Percentiles rank a stretch among this genome's conserved stretches.
These are phyloP conservation scores for Patellaria atrata DNA, from an alignment of 495 filamentous ascomycete genomes.

Conservation along the genomic window DNA sequence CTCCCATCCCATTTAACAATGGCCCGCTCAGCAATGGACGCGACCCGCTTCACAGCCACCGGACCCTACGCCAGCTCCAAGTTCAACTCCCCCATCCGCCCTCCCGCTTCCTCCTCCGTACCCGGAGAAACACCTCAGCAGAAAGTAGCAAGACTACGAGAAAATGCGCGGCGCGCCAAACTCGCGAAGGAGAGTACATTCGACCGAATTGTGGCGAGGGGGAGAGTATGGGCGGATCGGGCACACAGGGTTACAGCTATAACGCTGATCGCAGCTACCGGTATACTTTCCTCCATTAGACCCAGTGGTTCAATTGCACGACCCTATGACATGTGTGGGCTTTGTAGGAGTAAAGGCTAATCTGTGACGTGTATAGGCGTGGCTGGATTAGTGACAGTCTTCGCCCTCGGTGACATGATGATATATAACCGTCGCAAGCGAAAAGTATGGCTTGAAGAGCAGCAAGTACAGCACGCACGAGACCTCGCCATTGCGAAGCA, in stretches of 20 bases:
- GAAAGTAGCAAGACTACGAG: constrained; percentile 75
- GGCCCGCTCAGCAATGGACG: constrained; percentile 80
- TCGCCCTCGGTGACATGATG: constrained; percentile 75
- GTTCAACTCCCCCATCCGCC: constrained; percentile 21
- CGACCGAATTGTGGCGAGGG: constrained; percentile 53
- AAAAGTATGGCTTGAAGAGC: constrained; percentile 21
- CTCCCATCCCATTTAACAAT: constrained; percentile 26
- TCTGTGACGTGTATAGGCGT: constrained; percentile 37
- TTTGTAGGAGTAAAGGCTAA: constrained; percentile 3
- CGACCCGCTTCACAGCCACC: constrained; percentile 89
- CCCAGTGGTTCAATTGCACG: neutral
- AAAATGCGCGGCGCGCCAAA: constrained; percentile 57
- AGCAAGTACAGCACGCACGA: constrained; percentile 19
- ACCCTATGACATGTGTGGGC: neutral
- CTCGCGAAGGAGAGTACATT: constrained; percentile 47
- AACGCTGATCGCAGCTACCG: constrained; percentile 61
- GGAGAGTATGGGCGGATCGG: constrained; percentile 63
- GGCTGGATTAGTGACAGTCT: constrained; percentile 56
- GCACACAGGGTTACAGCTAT: constrained; percentile 68
- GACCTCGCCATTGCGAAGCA: constrained; percentile 19
- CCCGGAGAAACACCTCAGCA: constrained; percentile 67
- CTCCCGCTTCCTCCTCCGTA: constrained; percentile 26
- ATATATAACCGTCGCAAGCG: constrained; percentile 62
- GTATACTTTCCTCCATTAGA: constrained; percentile 44
- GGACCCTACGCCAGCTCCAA: constrained; percentile 75